Evolutionary conservation across 2,329 filamentous ascomycete species (phyloP).

Genomic region (Monosporascus cannonballus): DNA sequence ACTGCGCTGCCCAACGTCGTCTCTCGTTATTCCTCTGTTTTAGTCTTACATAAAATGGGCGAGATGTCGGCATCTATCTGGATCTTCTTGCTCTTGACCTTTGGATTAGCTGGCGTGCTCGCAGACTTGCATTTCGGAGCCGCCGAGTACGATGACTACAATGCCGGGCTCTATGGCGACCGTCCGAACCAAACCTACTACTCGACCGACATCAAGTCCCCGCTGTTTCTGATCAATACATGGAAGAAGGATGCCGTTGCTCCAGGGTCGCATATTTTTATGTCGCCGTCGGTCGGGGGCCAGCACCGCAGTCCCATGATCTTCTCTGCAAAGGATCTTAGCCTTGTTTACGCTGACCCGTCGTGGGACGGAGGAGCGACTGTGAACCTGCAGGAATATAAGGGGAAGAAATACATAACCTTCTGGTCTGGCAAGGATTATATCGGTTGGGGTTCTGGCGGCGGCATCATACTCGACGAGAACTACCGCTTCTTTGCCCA

Average conservation of each 20-base stretch:
- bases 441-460: constrained; percentile 15
- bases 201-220: constrained; percentile 12
- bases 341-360: constrained; percentile 19
- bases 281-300: constrained; percentile 5
- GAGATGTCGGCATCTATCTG: neutral
- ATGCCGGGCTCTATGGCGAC: constrained; percentile 12
- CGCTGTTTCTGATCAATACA: constrained; percentile 12
- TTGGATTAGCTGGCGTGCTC: neutral
- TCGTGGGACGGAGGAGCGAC: constrained; percentile 13
- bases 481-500: constrained; percentile 32
- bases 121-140: neutral
- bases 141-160: constrained; percentile 11
- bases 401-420: constrained; percentile 26
- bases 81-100: neutral
- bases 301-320: constrained; percentile 16
- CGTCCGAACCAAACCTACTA: constrained; percentile 17
- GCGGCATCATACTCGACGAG: constrained; percentile 26
- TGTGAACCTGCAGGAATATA: constrained; percentile 22
- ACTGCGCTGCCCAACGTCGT: too few species aligned
- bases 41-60: neutral
- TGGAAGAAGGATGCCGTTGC: constrained; percentile 13
- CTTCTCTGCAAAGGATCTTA: constrained; percentile 16
- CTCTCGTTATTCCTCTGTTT: too few species aligned
- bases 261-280: constrained; percentile 14
- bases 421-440: constrained; percentile 30